Evolutionary conservation across 306 rosid genomes (phyloP).

Genomic region (Datisca glomerata): DNA sequence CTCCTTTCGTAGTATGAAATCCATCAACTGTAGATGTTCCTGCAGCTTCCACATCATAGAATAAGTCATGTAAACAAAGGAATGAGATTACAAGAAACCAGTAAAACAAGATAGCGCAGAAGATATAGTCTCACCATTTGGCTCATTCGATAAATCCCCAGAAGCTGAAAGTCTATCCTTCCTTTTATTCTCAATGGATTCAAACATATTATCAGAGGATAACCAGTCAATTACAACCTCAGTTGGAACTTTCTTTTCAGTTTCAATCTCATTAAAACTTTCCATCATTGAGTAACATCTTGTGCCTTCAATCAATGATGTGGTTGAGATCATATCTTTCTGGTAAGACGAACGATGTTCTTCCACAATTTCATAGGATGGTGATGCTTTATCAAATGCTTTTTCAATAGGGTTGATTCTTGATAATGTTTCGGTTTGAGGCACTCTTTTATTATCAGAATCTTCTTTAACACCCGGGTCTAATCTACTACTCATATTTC

Average conservation of each 20-base stretch:
- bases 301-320: conserved; percentile 16
- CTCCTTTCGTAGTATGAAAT: conserved; percentile 10
- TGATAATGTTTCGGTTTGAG: conserved; percentile 3
- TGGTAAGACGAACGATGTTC: conserved; percentile 14
- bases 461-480: conserved; percentile 16
- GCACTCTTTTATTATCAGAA: conserved; percentile 7
- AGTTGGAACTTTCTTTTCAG: conserved; percentile 16
- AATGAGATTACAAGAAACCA: conserved; percentile 7
- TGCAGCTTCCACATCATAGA: conserved; percentile 16
- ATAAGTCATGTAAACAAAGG: conserved; percentile 12
- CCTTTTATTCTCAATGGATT: conserved; percentile 19
- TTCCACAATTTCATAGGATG: conserved; percentile 15
- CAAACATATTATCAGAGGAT: conserved; percentile 7
- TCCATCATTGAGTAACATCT: conserved; percentile 13
- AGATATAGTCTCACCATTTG: conserved; percentile 34
- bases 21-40: conserved; percentile 5
- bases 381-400: conserved; percentile 15
- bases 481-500: conserved; percentile 9
- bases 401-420: conserved; percentile 10
- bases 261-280: conserved; percentile 24
- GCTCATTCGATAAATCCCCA: conserved; percentile 20
- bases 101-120: conserved; percentile 6
- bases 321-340: conserved; percentile 13
- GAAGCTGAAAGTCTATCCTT: conserved; percentile 22
- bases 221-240: conserved; percentile 3